Percentiles rank a stretch among this genome's conserved stretches.
These are phyloP conservation scores for Penium margaritaceum DNA, from an alignment of 139 green algal genomes.

Conservation along the genomic window DNA sequence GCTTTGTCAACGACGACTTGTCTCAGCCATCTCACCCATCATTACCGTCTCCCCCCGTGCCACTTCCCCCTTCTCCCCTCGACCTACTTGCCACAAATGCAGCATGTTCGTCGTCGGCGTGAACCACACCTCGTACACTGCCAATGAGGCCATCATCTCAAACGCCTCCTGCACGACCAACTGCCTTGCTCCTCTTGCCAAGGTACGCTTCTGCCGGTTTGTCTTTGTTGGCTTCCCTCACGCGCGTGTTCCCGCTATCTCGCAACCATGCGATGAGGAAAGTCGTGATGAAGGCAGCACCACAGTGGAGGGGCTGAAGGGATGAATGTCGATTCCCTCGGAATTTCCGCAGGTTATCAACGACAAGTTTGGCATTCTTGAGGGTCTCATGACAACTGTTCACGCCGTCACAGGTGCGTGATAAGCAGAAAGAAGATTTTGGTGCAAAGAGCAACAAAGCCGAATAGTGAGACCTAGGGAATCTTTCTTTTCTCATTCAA, in stretches of 20 bases:
- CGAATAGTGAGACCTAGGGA: too few relatives aligned
- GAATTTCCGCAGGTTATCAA: conserved; percentile 80
- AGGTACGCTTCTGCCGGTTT: conserved; percentile 40
- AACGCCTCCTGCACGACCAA: conserved; percentile 92
- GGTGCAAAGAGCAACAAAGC: too few relatives aligned
- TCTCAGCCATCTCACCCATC: too few relatives aligned
- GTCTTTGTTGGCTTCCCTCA: neutral
- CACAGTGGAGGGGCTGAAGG: too few relatives aligned
- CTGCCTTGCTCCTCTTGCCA: conserved; percentile 84
- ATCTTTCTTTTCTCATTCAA: too few relatives aligned
- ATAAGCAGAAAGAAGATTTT: neutral
- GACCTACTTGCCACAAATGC: too few relatives aligned
- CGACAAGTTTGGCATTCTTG: conserved; percentile 49
- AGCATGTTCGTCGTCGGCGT: conserved; percentile 94
- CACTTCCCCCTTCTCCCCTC: too few relatives aligned
- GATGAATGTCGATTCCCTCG: too few relatives aligned
- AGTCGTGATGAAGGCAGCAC: too few relatives aligned
- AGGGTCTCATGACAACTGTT: conserved; percentile 84
- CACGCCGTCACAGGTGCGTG: conserved; percentile 76
- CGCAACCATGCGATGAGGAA: neutral
- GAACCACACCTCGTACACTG: conserved; percentile 78
- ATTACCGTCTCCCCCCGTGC: too few relatives aligned
- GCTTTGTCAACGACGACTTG: too few relatives aligned
- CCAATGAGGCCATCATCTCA: conserved; percentile 57
- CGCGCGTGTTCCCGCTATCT: neutral